Evolutionary conservation across 495 filamentous ascomycete species (phyloP).

Genomic region (Neurospora sp.): DNA sequence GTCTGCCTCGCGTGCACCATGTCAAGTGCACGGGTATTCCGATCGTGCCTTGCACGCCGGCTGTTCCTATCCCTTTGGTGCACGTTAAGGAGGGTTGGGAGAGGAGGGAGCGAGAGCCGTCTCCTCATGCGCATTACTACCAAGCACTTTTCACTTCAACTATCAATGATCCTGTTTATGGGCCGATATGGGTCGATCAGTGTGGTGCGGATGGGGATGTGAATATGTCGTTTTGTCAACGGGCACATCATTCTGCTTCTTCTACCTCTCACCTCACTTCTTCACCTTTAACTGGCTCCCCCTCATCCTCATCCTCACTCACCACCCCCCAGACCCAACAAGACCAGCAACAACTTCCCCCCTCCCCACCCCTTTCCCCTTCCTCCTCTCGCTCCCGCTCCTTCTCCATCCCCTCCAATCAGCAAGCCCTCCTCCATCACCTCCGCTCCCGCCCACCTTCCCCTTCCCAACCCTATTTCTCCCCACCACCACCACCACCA

Average conservation of each 20-base stretch:
- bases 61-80: not conserved
- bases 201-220: constrained; percentile 40
- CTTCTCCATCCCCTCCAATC: not conserved
- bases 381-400: not conserved
- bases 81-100: not conserved
- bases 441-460: not conserved
- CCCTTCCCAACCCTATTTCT: not conserved
- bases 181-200: constrained; percentile 42
- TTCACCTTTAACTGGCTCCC: not conserved
- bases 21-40: constrained; percentile 47
- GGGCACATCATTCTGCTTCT: not conserved
- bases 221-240: constrained; percentile 29
- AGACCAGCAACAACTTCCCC: not conserved
- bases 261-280: not conserved
- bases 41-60: constrained; percentile 17
- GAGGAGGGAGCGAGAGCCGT: not conserved
- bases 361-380: not conserved
- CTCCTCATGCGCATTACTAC: not conserved
- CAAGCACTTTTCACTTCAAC: not conserved
- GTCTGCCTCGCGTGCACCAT: constrained; percentile 33
- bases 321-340: not conserved
- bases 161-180: constrained; percentile 25
- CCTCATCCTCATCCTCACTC: not conserved
- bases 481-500: too few species aligned
- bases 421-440: not conserved